Percentiles rank a stretch among this genome's conserved stretches.
These are phyloP conservation scores for Physcia stellaris DNA, from an alignment of 495 filamentous ascomycete species.

Conservation along the genomic window DNA sequence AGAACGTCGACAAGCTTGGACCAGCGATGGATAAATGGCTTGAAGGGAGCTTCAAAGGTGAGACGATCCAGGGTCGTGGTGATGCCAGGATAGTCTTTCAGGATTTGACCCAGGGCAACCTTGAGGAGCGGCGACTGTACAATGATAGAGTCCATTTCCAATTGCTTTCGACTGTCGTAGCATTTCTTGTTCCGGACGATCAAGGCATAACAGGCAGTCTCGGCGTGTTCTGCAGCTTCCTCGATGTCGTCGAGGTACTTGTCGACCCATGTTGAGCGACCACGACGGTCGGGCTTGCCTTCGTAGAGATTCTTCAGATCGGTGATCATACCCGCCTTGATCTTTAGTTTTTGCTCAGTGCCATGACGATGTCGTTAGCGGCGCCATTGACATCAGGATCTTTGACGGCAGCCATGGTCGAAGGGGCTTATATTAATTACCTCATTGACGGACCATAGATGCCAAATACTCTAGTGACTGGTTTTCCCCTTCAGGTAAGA, in stretches of 20 bases:
- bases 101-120: slow-evolving; percentile 36
- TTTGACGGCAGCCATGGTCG: too few relatives aligned
- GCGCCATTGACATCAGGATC: too few relatives aligned
- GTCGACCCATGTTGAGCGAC: slow-evolving; percentile 20
- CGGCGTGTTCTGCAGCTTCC: slow-evolving; percentile 36
- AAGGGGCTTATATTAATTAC: too few relatives aligned
- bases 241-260: slow-evolving; percentile 30
- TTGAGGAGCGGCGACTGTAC: slow-evolving; percentile 52
- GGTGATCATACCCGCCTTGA: slow-evolving; percentile 12
- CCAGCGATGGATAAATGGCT: slow-evolving; percentile 58
- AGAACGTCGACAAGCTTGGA: slow-evolving; percentile 33
- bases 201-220: slow-evolving; percentile 39
- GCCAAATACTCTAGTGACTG: too few relatives aligned
- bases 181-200: slow-evolving; percentile 40
- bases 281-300: slow-evolving; percentile 8
- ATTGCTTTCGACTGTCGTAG: slow-evolving; percentile 45
- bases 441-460: too few relatives aligned
- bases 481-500: too few relatives aligned
- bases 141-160: slow-evolving; percentile 47
- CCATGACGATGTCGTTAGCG: too few relatives aligned
- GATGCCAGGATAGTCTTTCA: slow-evolving; percentile 51
- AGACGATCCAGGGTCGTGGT: slow-evolving; percentile 45
- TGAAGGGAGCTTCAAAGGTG: slow-evolving; percentile 45
- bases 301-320: slow-evolving; percentile 15
- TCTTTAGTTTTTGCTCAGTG: too few relatives aligned